Percentiles rank a stretch among this genome's conserved stretches.
phyloP scores from a whole-genome alignment of 2,329 filamentous ascomycete species.

The Claviceps sp. region DNA sequence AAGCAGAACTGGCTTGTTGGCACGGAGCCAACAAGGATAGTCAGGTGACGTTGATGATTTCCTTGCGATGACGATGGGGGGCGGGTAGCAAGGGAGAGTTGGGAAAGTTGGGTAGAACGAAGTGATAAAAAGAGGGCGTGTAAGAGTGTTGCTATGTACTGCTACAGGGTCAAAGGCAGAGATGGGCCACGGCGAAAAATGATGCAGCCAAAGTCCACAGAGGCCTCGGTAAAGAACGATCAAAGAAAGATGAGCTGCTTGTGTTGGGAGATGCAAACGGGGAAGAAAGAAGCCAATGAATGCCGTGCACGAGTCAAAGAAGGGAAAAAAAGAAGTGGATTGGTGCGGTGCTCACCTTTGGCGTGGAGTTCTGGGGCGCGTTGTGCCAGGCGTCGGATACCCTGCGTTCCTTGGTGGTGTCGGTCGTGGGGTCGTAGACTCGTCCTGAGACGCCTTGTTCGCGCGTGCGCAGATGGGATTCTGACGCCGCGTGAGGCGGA shows the following conservation, averaged over 20 bases:
- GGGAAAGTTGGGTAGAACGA: too few species aligned
- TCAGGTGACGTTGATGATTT: neutral
- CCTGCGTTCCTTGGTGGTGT: slow-evolving; percentile 33
- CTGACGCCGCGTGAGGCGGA: slow-evolving; percentile 2
- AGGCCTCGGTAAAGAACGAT: neutral
- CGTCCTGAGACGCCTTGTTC: slow-evolving; percentile 28
- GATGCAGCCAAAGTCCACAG: neutral
- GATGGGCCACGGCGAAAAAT: neutral
- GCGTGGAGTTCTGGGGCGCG: slow-evolving; percentile 27
- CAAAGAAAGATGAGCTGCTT: slow-evolving; percentile 4
- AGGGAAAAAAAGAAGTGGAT: slow-evolving; percentile 15
- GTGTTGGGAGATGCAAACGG: slow-evolving; percentile 9
- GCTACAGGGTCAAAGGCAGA: neutral
- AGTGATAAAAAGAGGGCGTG: neutral
- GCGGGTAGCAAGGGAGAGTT: neutral
- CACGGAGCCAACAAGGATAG: neutral
- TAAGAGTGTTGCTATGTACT: neutral
- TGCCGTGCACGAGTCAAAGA: slow-evolving; percentile 8
- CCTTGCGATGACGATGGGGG: neutral
- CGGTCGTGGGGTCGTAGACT: slow-evolving; percentile 42
- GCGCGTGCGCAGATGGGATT: slow-evolving; percentile 19
- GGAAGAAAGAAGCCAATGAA: slow-evolving; percentile 1
- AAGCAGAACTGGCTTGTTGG: neutral
- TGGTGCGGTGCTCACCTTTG: slow-evolving; percentile 30
- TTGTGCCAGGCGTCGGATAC: slow-evolving; percentile 36